These are phyloP conservation scores for Panaeolus cyanescens DNA, from an alignment of 768 basidiomycete genomes.

Conservation along the genomic window DNA sequence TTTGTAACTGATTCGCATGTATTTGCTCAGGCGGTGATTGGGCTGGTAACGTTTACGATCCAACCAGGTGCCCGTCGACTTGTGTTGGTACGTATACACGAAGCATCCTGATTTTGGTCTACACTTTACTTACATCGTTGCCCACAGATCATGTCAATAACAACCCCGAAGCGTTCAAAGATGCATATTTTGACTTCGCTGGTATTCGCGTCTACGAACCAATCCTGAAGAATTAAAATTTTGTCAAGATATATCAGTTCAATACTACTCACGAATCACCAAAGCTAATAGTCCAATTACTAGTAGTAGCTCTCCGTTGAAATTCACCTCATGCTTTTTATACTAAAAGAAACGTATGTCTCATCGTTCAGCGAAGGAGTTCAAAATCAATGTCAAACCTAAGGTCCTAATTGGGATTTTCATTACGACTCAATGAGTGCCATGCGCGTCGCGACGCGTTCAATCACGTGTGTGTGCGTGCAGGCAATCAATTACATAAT, in stretches of 20 bases:
- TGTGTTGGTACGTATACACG: slow-evolving; percentile 51
- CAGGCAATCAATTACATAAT: too few relatives aligned
- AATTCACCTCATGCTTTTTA: too few relatives aligned
- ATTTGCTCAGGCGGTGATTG: slow-evolving; percentile 37
- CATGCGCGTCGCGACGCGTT: too few relatives aligned
- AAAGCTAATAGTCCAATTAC: background rate
- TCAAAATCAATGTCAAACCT: too few relatives aligned
- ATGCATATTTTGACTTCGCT: slow-evolving; percentile 71
- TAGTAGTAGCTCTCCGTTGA: background rate
- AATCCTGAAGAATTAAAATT: background rate
- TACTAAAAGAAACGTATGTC: too few relatives aligned
- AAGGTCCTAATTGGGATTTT: too few relatives aligned
- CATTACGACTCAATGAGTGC: too few relatives aligned
- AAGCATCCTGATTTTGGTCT: background rate
- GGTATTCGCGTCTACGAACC: slow-evolving; percentile 42
- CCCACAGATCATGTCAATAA: slow-evolving; percentile 55
- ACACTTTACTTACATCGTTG: background rate
- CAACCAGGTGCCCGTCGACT: slow-evolving; percentile 54
- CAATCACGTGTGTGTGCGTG: too few relatives aligned
- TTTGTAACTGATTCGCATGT: background rate
- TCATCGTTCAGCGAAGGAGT: too few relatives aligned
- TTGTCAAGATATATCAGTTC: too few relatives aligned
- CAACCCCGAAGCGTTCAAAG: slow-evolving; percentile 59
- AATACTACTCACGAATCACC: background rate
- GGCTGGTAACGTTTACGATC: slow-evolving; percentile 53